Evolutionary conservation across 2,329 filamentous ascomycete genomes (phyloP).

Genomic region (Leptographium radiaticola): DNA sequence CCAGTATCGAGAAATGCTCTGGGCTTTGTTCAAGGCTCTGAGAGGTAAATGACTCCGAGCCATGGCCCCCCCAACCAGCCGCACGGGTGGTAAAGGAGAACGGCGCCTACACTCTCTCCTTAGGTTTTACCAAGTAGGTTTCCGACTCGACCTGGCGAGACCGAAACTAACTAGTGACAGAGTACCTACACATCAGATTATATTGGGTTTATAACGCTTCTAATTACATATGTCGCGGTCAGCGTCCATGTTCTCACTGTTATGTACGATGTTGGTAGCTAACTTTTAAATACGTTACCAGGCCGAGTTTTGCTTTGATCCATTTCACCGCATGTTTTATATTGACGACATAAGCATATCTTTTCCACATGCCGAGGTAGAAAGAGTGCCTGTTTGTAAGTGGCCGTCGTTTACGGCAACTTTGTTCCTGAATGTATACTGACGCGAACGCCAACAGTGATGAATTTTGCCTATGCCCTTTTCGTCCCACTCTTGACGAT

Average conservation of each 20-base stretch:
- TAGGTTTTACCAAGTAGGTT: constrained; percentile 33
- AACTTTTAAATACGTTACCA: constrained; percentile 17
- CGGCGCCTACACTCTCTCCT: constrained; percentile 20
- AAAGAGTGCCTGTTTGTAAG: constrained; percentile 70
- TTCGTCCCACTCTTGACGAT: constrained; percentile 57
- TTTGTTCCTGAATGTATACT: not conserved
- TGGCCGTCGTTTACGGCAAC: constrained; percentile 6
- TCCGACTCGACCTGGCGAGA: not conserved
- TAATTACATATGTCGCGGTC: constrained; percentile 53
- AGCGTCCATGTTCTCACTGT: constrained; percentile 1
- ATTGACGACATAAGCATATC: constrained; percentile 74
- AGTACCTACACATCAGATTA: constrained; percentile 84
- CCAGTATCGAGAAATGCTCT: constrained; percentile 20
- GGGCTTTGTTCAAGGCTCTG: constrained; percentile 21
- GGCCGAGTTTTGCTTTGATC: constrained; percentile 58
- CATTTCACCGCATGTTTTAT: constrained; percentile 91
- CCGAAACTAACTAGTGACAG: constrained; percentile 22
- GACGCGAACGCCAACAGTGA: constrained; percentile 25
- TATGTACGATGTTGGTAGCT: not conserved
- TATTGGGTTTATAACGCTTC: constrained; percentile 59
- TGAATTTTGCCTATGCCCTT: constrained; percentile 70
- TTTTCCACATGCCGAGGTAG: constrained; percentile 72
- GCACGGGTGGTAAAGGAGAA: not conserved
- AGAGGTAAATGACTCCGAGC: constrained; percentile 30
- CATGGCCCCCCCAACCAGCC: constrained; percentile 21